Evolutionary conservation across 345 rosid species (phyloP), one percentile per base, ranked within the genome.

Genomic region (Rhodamnia rubescens): DNA sequence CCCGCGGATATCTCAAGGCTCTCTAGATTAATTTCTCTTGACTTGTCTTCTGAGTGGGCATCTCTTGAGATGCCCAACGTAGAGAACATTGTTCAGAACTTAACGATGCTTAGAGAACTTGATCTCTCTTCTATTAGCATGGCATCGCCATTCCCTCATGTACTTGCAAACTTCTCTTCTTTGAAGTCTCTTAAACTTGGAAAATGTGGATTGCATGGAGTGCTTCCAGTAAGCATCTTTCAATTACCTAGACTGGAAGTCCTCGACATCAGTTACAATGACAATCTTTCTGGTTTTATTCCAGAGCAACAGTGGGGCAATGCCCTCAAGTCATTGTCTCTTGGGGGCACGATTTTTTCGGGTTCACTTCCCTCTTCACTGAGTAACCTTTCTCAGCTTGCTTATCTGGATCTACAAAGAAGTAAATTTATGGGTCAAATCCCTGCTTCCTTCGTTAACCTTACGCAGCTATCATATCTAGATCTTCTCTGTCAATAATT

Each of bases 341-440:
- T 58, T 12, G 36, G 36, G 69, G 18, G 36, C 36, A 58, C 18
- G 2, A 58, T n/a, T 58, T 58, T 58, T 16, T 13, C 18, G 8
- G 27, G 69, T 13, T 58, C 69, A 27, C 50, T 85, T 53, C 87
- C 84, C 3, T 55, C 84, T 81, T 81, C 74, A 36, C 5, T 58
- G 0, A 51, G 29, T 21, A 82, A 87, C 82, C 83, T 81, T 26
- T 58, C 83, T 15, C 82, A 69, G 22, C 36, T 85, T n/a, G 58
- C 51, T 56, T 8, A 24, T 21, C 20, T 84, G 29, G 51, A 84
- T 49, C 86, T 87, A 47, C n/a, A 10, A 16, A 5, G 9, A 10
- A 87, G 84, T 40, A 44, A 80, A 18, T 52, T 87, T 21, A 75
- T 74, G 5, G 88, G 88, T 42, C 84, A 83, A 29, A 87, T 87